Conservation (phyloP, 306 rosid genomes). For the Dalbergia cultrata region DNA sequence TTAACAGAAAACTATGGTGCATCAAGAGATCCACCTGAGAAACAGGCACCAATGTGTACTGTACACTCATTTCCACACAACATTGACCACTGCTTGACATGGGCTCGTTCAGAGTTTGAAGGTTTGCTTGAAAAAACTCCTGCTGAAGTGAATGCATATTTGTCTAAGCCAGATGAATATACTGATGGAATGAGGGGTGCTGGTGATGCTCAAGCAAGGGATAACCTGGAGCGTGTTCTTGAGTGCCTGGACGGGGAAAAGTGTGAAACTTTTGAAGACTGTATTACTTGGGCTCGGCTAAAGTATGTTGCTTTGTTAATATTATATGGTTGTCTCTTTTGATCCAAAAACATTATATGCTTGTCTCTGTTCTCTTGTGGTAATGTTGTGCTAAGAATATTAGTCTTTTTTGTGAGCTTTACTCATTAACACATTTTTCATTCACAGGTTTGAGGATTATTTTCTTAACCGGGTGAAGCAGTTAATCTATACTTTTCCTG, state of each 20-base stretch:
- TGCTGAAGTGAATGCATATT: slow-evolving; percentile 79
- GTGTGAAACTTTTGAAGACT: slow-evolving; percentile 81
- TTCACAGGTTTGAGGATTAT: slow-evolving; percentile 88
- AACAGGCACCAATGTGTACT: slow-evolving; percentile 95
- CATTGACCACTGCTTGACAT: slow-evolving; percentile 92
- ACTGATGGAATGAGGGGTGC: slow-evolving; percentile 66
- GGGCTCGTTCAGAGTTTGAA: slow-evolving; percentile 97
- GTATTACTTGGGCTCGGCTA: slow-evolving; percentile 83
- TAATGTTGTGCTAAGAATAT: neutral
- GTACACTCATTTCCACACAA: slow-evolving; percentile 94
- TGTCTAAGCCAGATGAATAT: slow-evolving; percentile 81
- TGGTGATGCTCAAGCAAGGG: slow-evolving; percentile 93
- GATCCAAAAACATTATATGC: neutral
- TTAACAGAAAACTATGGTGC: slow-evolving; percentile 95
- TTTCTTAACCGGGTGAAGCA: slow-evolving; percentile 81
- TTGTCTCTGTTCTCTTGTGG: neutral
- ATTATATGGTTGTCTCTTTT: neutral
- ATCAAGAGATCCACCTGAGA: slow-evolving; percentile 96
- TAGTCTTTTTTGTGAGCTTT: slow-evolving; percentile 15
- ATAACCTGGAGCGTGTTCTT: slow-evolving; percentile 81
- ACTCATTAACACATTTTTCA: neutral
- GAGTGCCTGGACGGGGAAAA: slow-evolving; percentile 80
- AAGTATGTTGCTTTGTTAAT: slow-evolving; percentile 56
- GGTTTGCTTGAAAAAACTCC: slow-evolving; percentile 93
- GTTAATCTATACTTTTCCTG: slow-evolving; percentile 86